Percentiles rank a stretch among this genome's conserved stretches.
Evolutionary conservation across 1,284 basidiomycete genomes (phyloP).

Genomic region (Trichosporon coremiiforme): DNA sequence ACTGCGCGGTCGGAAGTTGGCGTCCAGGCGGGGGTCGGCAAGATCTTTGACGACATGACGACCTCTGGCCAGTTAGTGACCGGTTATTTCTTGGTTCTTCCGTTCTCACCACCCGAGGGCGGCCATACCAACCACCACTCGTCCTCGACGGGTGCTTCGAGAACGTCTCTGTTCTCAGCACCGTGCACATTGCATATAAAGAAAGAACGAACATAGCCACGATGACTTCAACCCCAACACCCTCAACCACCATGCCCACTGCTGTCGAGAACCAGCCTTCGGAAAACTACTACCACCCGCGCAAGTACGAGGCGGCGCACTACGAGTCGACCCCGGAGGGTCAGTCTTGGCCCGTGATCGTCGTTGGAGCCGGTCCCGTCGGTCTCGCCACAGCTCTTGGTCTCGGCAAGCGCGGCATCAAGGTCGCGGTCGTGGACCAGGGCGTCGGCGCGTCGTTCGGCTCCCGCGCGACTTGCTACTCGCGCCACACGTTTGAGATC

Average conservation of each 20-base stretch:
- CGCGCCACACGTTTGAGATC: constrained; percentile 33
- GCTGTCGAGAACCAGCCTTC: constrained; percentile 15
- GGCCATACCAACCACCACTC: not conserved
- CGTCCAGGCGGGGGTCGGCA: not conserved
- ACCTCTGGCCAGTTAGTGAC: not conserved
- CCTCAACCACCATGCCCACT: constrained; percentile 19
- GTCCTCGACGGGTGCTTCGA: not conserved
- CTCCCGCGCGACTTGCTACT: constrained; percentile 34
- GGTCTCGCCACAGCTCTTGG: constrained; percentile 30
- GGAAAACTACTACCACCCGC: constrained; percentile 30
- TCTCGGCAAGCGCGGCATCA: constrained; percentile 28
- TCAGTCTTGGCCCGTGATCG: constrained; percentile 24
- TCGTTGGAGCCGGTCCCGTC: constrained; percentile 32
- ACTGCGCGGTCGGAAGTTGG: not conserved
- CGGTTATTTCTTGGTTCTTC: not conserved
- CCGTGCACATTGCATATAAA: not conserved
- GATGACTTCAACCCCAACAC: not conserved
- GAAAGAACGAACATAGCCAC: not conserved
- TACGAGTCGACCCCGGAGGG: constrained; percentile 28
- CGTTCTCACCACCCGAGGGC: not conserved
- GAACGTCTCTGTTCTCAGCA: not conserved
- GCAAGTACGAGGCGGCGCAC: constrained; percentile 20
- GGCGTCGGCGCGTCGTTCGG: constrained; percentile 31
- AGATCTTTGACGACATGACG: not conserved
- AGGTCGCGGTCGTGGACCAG: constrained; percentile 27